Conservation (phyloP, 768 basidiomycete genomes). For the Podaxis sp. region DNA sequence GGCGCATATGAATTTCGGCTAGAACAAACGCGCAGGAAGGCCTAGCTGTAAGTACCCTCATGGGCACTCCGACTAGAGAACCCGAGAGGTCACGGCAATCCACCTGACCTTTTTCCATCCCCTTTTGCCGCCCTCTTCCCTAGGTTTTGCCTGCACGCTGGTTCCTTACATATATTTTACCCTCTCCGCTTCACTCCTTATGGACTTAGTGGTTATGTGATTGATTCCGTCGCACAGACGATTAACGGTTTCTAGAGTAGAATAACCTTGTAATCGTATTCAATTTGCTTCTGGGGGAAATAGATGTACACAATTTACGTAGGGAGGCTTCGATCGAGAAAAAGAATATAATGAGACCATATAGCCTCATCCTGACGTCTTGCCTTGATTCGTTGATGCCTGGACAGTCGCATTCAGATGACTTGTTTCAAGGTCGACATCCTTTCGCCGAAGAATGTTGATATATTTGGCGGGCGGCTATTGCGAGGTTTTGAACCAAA, state of each 20-base stretch:
- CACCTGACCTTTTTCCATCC: neutral
- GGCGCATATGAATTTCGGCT: no score
- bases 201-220: constrained; percentile 2
- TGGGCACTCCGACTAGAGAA: neutral
- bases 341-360: neutral
- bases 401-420: neutral
- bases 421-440: neutral
- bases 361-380: neutral
- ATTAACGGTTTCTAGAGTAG: constrained; percentile 4
- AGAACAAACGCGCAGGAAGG: no score
- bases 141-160: neutral
- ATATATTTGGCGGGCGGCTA: neutral
- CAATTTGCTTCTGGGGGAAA: neutral
- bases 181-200: neutral
- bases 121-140: neutral
- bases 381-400: neutral
- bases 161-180: neutral
- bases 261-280: constrained; percentile 1
- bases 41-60: no score
- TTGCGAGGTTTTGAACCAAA: neutral
- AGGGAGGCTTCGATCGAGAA: neutral
- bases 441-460: neutral
- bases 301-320: neutral
- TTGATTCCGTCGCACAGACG: neutral
- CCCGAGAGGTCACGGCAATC: neutral